phyloP scores from a whole-genome alignment of 164 flowering plant species.

The Taxillus chinensis region DNA sequence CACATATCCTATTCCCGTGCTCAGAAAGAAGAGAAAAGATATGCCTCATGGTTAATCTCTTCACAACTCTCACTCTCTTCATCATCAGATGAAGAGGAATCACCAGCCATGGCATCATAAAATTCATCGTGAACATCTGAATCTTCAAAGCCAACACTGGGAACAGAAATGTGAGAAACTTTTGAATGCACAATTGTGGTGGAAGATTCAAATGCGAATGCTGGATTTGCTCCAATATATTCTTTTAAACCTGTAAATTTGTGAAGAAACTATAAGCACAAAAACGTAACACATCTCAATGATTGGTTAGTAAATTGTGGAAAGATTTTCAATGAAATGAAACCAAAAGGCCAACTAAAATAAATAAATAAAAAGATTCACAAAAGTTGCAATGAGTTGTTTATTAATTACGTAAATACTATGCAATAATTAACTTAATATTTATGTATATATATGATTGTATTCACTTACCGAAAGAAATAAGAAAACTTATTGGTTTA shows the following conservation, averaged over 20 bases:
- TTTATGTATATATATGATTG: no score
- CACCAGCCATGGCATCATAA: slow-evolving; percentile 77
- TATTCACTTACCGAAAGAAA: no score
- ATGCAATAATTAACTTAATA: no score
- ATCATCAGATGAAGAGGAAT: slow-evolving; percentile 47
- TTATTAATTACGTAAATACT: no score
- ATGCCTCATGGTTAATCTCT: slow-evolving; percentile 29
- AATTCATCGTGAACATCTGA: slow-evolving; percentile 51
- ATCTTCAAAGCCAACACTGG: slow-evolving; percentile 47
- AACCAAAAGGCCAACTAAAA: no score
- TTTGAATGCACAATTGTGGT: slow-evolving; percentile 40
- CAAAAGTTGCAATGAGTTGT: no score
- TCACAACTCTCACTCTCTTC: slow-evolving; percentile 53
- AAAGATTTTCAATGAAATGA: no score
- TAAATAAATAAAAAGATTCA: no score
- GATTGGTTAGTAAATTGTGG: no score
- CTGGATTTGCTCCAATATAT: slow-evolving; percentile 76
- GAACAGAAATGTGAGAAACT: slow-evolving; percentile 25
- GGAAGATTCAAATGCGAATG: slow-evolving; percentile 28
- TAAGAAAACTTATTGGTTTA: no score
- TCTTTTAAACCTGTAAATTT: slow-evolving; percentile 61
- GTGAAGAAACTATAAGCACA: not conserved
- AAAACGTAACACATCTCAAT: no score
- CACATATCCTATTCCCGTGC: not conserved
- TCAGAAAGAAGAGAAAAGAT: not conserved